Evolutionary conservation across 1,284 basidiomycete genomes (phyloP).

Genomic region (Fistulinella staudtii): DNA sequence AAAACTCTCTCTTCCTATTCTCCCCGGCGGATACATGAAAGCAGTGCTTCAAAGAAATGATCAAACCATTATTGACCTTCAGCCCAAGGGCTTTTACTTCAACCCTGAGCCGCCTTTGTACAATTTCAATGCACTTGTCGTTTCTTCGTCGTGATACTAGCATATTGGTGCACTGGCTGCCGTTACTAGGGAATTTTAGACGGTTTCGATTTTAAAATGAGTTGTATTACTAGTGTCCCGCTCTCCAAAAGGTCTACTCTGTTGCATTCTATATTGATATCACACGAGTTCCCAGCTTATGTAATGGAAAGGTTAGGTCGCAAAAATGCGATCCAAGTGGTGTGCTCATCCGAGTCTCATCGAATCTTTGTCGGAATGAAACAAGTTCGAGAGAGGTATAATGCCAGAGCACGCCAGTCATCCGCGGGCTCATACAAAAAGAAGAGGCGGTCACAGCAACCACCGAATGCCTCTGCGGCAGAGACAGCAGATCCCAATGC

Average conservation of each 20-base stretch:
- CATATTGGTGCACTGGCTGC: too few species aligned
- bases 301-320: too few species aligned
- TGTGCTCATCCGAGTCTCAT: too few species aligned
- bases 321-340: too few species aligned
- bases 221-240: too few species aligned
- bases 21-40: slow-evolving; percentile 56
- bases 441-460: slow-evolving; percentile 31
- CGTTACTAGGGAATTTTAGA: too few species aligned
- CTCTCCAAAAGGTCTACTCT: too few species aligned
- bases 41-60: slow-evolving; percentile 56
- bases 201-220: too few species aligned
- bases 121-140: slow-evolving; percentile 65
- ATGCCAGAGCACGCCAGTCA: slow-evolving; percentile 63
- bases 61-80: slow-evolving; percentile 47
- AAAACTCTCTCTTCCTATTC: slow-evolving; percentile 61
- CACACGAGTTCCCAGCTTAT: not conserved
- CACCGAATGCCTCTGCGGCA: too few species aligned
- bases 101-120: slow-evolving; percentile 49
- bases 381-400: slow-evolving; percentile 43
- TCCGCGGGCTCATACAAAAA: slow-evolving; percentile 54
- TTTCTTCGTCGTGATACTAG: slow-evolving; percentile 1
- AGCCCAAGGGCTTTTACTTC: slow-evolving; percentile 50
- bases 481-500: slow-evolving; percentile 52
- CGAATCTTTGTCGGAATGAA: too few species aligned
- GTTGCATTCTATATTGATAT: too few species aligned